A percentile compares a stretch with the other conserved stretches of the same genome.
These are phyloP conservation scores for Xylaria longipes DNA, from an alignment of 495 filamentous ascomycete genomes.

Conservation along the genomic window DNA sequence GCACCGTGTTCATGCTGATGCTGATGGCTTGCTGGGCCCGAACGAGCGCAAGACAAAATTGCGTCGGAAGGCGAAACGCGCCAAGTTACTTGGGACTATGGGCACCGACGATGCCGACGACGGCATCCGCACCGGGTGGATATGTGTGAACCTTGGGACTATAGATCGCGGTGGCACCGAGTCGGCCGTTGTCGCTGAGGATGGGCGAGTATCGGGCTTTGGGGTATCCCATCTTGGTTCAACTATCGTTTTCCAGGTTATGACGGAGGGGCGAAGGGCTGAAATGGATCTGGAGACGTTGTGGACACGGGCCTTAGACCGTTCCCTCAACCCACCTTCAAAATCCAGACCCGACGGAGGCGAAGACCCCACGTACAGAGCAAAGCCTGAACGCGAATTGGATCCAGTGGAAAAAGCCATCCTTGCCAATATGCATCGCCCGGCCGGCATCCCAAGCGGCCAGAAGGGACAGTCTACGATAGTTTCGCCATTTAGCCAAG, in stretches of 20 bases:
- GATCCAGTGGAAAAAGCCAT: constrained; percentile 41
- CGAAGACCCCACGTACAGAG: constrained; percentile 27
- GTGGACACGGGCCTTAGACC: constrained; percentile 66
- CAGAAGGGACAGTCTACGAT: constrained; percentile 27
- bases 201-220: constrained; percentile 73
- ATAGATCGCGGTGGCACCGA: constrained; percentile 61
- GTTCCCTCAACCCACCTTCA: constrained; percentile 43
- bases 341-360: constrained; percentile 35
- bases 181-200: constrained; percentile 44
- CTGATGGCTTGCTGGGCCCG: constrained; percentile 87
- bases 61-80: constrained; percentile 76
- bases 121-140: constrained; percentile 89
- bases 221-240: constrained; percentile 64
- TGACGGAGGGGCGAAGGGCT: constrained; percentile 82
- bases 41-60: constrained; percentile 91
- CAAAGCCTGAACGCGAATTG: constrained; percentile 30
- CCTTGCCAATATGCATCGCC: constrained; percentile 29
- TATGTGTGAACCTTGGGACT: constrained; percentile 87
- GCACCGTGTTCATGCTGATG: constrained; percentile 72
- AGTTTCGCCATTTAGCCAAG: constrained; percentile 29
- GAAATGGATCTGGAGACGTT: constrained; percentile 84
- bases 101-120: constrained; percentile 65
- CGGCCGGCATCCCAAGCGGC: constrained; percentile 6
- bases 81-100: constrained; percentile 69
- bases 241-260: constrained; percentile 82